Evolutionary conservation across 805 yeast genomes (phyloP), one percentile per base, ranked within the genome.

Genomic region (Isabelozyma gotoi): DNA sequence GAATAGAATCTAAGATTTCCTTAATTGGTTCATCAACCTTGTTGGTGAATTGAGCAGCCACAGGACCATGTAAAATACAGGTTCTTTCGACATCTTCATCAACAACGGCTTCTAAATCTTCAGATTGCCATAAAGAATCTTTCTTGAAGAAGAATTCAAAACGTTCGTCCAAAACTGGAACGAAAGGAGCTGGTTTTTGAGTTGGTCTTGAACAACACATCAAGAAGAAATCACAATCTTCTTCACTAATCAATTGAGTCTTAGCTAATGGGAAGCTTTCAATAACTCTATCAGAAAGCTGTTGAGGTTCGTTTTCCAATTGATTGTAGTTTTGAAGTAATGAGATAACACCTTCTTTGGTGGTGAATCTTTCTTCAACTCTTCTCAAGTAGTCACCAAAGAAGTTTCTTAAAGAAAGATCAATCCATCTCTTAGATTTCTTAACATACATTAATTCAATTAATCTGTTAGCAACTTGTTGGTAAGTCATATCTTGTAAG

Each of bases 71-170:
- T 60, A 94, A 79, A 55, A 94, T 90, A 86, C 99, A 95, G n/a
- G 97, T 92, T 78, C 99, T 86, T 70, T 91, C 91, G 49, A 94
- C 98, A 65, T 94, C 99, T 59, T 86, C 89, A 54, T 79, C 98
- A 52, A 88, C 91, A 62, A 94, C 98, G 47, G 97, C 88, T 65
- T 90, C 97, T 63, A 94, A 80, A 65, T 88, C 92, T 76, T 94
- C 98, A 18, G 96, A 87, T 78, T 94, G 99, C 99, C 99, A 94
- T 66, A 94, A 78, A 21, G 98, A 92, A 70, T 94, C 99, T 76
- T 94, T 94, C 82, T 94, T 94, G 82, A 94, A 94, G 80, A 87
- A 94, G 62, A 85, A 83, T 69, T 94, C 97, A 59, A 94, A 89
- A 74, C 88, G 86, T 53, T 88, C 95, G 63, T 94, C 96, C 65